A percentile compares a stretch with the other conserved stretches of the same genome.
Conservation (phyloP, 108 stramenopile species). For the Skeletonema menzelii region DNA sequence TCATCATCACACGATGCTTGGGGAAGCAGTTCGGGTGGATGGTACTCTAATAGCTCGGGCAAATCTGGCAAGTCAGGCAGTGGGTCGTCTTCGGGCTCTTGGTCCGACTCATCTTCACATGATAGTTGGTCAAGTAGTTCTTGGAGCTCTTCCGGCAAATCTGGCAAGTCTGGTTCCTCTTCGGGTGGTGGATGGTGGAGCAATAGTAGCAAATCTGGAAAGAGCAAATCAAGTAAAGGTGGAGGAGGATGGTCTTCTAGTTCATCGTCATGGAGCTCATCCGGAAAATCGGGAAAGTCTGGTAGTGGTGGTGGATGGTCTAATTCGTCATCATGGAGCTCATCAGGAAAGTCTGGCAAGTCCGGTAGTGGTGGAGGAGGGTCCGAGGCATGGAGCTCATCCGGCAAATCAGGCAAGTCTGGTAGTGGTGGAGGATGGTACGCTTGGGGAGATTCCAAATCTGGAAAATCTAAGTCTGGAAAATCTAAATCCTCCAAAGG, state of each 20-base stretch:
- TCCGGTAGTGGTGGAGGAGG: neutral
- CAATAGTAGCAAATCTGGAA: neutral
- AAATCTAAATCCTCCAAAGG: neutral
- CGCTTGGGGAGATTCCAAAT: neutral
- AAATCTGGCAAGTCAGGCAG: conserved; percentile 20
- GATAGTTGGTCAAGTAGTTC: neutral
- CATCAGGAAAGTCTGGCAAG: neutral
- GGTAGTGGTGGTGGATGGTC: neutral
- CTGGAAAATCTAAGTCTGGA: neutral
- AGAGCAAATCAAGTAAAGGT: conserved; percentile 20
- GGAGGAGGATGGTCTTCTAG: neutral
- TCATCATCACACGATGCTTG: neutral
- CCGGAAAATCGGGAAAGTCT: neutral
- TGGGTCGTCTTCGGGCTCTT: neutral
- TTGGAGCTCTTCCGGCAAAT: neutral
- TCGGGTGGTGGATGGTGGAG: conserved; percentile 5
- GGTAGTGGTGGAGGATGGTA: conserved; percentile 7
- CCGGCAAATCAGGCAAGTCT: conserved; percentile 8
- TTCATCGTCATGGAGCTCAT: neutral
- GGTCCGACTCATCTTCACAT: too few relatives aligned
- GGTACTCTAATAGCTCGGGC: conserved; percentile 1
- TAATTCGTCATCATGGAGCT: neutral
- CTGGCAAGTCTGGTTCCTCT: neutral
- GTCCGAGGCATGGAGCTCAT: neutral
- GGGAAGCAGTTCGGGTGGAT: neutral